Percentiles rank a stretch among this genome's conserved stretches.
Evolutionary conservation across 257 asterid genomes (phyloP).

Genomic region (Marsdenia floribunda): DNA sequence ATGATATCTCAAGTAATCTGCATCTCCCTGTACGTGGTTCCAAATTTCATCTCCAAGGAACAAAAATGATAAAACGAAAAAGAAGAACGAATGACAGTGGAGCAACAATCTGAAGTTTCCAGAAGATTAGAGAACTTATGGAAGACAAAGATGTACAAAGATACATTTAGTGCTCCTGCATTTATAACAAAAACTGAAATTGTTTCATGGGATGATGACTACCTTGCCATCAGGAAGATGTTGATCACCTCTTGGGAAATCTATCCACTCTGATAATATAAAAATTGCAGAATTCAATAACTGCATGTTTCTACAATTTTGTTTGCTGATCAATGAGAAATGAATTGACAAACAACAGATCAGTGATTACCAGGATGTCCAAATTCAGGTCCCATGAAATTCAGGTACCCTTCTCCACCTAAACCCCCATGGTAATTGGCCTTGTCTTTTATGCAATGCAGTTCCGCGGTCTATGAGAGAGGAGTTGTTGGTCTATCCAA

Average conservation of each 20-base stretch:
- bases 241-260: constrained; percentile 87
- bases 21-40: constrained; percentile 68
- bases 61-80: neutral
- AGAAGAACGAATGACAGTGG: too few relatives aligned
- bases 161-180: constrained; percentile 32
- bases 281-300: constrained; percentile 5
- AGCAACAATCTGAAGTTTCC: neutral
- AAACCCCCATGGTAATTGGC: constrained; percentile 85
- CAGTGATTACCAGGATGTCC: constrained; percentile 88
- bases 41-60: neutral
- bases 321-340: constrained; percentile 2
- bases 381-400: constrained; percentile 99
- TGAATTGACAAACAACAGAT: neutral
- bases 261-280: constrained; percentile 82
- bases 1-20: constrained; percentile 57
- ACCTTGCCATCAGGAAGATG: constrained; percentile 66
- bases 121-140: neutral
- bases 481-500: constrained; percentile 91
- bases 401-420: constrained; percentile 98
- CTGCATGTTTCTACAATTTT: constrained; percentile 3
- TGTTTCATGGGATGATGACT: constrained; percentile 56
- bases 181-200: constrained; percentile 65
- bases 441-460: constrained; percentile 98
- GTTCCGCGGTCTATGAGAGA: constrained; percentile 80
- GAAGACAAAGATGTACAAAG: neutral